Conservation (phyloP, 202 grass and related monocot genomes). For the Panicum hallii region DNA sequence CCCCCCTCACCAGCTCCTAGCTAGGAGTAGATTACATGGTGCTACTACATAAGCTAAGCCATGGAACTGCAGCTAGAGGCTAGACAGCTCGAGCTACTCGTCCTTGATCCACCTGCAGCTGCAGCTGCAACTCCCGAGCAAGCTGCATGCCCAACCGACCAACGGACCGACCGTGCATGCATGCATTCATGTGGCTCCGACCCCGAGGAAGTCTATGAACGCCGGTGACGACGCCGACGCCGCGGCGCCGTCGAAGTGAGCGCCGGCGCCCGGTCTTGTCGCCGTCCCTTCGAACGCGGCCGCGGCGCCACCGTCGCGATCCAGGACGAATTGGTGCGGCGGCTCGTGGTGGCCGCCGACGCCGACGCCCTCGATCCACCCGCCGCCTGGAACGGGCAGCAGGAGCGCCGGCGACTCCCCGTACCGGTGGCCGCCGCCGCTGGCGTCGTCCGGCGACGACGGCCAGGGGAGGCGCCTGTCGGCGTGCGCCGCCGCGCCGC, state of each 20-base stretch:
- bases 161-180: neutral
- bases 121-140: neutral
- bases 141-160: neutral
- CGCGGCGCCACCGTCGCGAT: neutral
- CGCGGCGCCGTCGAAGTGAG: slow-evolving; percentile 40
- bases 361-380: slow-evolving; percentile 21
- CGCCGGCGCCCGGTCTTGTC: slow-evolving; percentile 14
- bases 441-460: neutral
- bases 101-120: slow-evolving; percentile 37
- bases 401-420: slow-evolving; percentile 32
- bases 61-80: neutral
- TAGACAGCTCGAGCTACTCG: neutral
- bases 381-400: neutral
- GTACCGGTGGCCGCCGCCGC: neutral
- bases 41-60: slow-evolving; percentile 20
- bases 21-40: neutral
- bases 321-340: neutral
- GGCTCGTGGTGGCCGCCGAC: slow-evolving; percentile 6
- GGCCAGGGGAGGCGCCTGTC: slow-evolving; percentile 29
- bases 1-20: slow-evolving; percentile 10
- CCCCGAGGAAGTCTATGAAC: slow-evolving; percentile 97
- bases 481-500: slow-evolving; percentile 6
- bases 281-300: slow-evolving; percentile 25
- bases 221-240: slow-evolving; percentile 46
- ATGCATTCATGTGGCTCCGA: slow-evolving; percentile 73